Percentiles rank a stretch among this genome's conserved stretches.
Evolutionary conservation across 108 stramenopile species (phyloP).

Genomic region (Fragilaria crotonensis): DNA sequence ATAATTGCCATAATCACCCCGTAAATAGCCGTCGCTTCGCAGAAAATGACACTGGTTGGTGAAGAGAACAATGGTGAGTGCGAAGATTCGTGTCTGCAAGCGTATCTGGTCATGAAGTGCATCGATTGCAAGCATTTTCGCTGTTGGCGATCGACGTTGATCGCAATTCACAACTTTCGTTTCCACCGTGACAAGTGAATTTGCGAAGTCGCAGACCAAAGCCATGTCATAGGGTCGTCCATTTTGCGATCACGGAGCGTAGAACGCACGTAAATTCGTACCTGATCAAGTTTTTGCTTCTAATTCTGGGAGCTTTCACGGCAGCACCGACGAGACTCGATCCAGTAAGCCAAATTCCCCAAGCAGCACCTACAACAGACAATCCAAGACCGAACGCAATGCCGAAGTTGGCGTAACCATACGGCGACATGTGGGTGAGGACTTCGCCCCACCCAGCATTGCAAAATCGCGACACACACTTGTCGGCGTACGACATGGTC

Average conservation of each 20-base stretch:
- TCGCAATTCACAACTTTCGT: too few species aligned
- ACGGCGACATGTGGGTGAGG: constrained; percentile 96
- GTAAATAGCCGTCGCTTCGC: constrained; percentile 99
- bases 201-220: too few species aligned
- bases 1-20: constrained; percentile 99
- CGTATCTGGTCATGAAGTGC: too few species aligned
- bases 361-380: constrained; percentile 93
- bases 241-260: too few species aligned
- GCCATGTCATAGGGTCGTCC: too few species aligned
- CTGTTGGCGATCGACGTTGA: too few species aligned
- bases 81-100: too few species aligned
- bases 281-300: constrained; percentile 97
- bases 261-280: too few species aligned
- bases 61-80: too few species aligned
- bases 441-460: constrained; percentile 95
- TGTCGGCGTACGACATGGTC: constrained; percentile 22
- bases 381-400: constrained; percentile 96
- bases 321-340: constrained; percentile 95
- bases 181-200: too few species aligned
- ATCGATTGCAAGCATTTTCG: too few species aligned
- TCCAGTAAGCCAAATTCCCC: constrained; percentile 99
- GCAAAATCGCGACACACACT: constrained; percentile 62
- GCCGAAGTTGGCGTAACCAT: constrained; percentile 94
- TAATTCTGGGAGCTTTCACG: constrained; percentile 97
- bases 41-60: constrained; percentile 91